Evolutionary conservation across 1,139 yeast genomes (phyloP).

Genomic region (Insectozyma bohioensis): DNA sequence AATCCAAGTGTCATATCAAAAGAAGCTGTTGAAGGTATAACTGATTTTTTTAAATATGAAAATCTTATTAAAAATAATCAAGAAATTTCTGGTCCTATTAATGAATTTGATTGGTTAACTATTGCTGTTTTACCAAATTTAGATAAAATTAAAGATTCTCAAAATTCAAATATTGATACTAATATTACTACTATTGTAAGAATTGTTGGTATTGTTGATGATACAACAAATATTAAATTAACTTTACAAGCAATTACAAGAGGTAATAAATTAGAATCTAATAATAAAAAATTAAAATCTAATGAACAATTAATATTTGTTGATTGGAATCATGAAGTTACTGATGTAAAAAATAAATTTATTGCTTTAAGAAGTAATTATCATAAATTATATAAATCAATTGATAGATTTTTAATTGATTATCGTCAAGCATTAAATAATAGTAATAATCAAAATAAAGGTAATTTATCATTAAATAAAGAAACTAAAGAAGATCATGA

Average conservation of each 20-base stretch:
- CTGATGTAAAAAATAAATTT: constrained; percentile 22
- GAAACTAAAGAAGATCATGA: constrained; percentile 11
- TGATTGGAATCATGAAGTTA: constrained; percentile 25
- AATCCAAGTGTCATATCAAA: constrained; percentile 29
- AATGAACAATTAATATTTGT: constrained; percentile 32
- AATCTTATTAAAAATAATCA: constrained; percentile 13
- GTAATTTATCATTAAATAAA: constrained; percentile 14
- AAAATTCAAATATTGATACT: constrained; percentile 13
- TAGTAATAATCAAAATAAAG: constrained; percentile 9
- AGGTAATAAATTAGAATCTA: constrained; percentile 26
- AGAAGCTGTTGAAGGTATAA: constrained; percentile 39
- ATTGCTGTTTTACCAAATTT: constrained; percentile 44
- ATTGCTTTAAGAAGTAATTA: constrained; percentile 25
- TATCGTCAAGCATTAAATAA: constrained; percentile 32
- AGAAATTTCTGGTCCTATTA: constrained; percentile 11
- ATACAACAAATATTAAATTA: constrained; percentile 43
- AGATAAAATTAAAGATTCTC: constrained; percentile 32
- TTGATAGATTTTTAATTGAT: constrained; percentile 43
- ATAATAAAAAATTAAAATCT: constrained; percentile 2
- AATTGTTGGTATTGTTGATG: constrained; percentile 50
- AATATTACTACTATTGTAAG: constrained; percentile 41
- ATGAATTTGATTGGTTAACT: constrained; percentile 39
- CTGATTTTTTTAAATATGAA: constrained; percentile 26
- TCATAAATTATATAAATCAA: constrained; percentile 32
- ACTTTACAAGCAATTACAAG: constrained; percentile 58